Conservation (phyloP, 1,284 basidiomycete species). For the Ganoderma leucocontextum region DNA sequence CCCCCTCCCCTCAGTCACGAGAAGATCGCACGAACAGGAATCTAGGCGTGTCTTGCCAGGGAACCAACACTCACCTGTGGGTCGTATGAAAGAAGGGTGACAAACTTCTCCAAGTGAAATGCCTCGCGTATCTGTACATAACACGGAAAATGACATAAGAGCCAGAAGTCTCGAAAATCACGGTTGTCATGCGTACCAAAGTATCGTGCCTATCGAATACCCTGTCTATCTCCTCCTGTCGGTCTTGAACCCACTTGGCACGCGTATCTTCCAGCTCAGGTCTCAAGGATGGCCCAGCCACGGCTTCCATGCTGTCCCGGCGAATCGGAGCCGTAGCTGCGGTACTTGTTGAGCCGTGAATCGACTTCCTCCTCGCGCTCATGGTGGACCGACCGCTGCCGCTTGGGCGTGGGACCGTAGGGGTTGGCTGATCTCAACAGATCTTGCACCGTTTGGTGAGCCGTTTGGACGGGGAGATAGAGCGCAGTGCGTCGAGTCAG, state of each 20-base stretch:
- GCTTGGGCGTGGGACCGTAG: conserved; percentile 30
- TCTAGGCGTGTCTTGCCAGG: background rate
- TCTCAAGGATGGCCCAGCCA: background rate
- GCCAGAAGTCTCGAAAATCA: background rate
- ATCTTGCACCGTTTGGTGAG: conserved; percentile 64
- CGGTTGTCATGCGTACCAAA: conserved; percentile 58
- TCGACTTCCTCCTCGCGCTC: conserved; percentile 32
- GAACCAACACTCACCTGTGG: conserved; percentile 60
- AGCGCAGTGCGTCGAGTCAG: background rate
- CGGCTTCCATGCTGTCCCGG: background rate
- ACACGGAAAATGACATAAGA: conserved; percentile 1
- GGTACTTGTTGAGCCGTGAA: background rate
- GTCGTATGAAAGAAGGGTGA: conserved; percentile 77
- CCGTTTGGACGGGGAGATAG: conserved; percentile 53
- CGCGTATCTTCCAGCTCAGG: conserved; percentile 42
- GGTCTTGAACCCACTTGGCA: conserved; percentile 58
- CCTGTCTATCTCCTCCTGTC: conserved; percentile 64
- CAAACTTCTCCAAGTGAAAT: conserved; percentile 87
- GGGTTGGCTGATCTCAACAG: conserved; percentile 56
- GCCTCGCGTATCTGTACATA: conserved; percentile 75
- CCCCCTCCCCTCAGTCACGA: background rate
- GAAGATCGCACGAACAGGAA: background rate
- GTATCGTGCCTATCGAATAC: conserved; percentile 78
- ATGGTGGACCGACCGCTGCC: conserved; percentile 29
- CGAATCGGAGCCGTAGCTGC: background rate